These are phyloP conservation scores for Penicillium samsonianum DNA, from an alignment of 495 filamentous ascomycete genomes.

Conservation along the genomic window DNA sequence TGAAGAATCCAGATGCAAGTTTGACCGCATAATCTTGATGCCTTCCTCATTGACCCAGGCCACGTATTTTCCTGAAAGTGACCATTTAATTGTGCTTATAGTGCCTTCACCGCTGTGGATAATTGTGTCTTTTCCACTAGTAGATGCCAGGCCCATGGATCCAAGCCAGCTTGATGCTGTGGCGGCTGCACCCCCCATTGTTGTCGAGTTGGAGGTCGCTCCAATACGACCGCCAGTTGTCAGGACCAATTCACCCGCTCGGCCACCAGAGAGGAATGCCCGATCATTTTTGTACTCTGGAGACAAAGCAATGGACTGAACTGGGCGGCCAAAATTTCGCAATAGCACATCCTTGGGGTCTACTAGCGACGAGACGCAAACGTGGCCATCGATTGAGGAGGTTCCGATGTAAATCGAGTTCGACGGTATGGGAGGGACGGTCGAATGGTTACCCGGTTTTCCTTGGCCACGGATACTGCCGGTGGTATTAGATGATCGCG, in stretches of 20 bases:
- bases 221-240: slow-evolving; percentile 79
- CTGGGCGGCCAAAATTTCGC: slow-evolving; percentile 89
- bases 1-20: slow-evolving; percentile 73
- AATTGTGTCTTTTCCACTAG: slow-evolving; percentile 80
- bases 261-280: slow-evolving; percentile 84
- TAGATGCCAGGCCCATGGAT: slow-evolving; percentile 73
- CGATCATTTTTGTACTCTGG: slow-evolving; percentile 89
- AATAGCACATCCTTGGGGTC: slow-evolving; percentile 79
- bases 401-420: slow-evolving; percentile 91
- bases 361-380: slow-evolving; percentile 82
- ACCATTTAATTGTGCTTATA: slow-evolving; percentile 92
- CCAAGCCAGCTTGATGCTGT: slow-evolving; percentile 90
- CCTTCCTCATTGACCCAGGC: slow-evolving; percentile 95
- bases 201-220: slow-evolving; percentile 75
- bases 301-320: slow-evolving; percentile 86
- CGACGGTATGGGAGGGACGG: slow-evolving; percentile 66
- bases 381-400: slow-evolving; percentile 92
- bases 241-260: slow-evolving; percentile 86
- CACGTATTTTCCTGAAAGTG: slow-evolving; percentile 83
- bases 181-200: slow-evolving; percentile 73
- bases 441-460: slow-evolving; percentile 41
- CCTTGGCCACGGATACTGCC: slow-evolving; percentile 54
- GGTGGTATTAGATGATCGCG: slow-evolving; percentile 47
- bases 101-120: slow-evolving; percentile 90
- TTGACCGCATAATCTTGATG: slow-evolving; percentile 95